Evolutionary conservation across 768 basidiomycete species (phyloP), one percentile per base, ranked within the genome.

Genomic region (Pleurotus tuber-regium): DNA sequence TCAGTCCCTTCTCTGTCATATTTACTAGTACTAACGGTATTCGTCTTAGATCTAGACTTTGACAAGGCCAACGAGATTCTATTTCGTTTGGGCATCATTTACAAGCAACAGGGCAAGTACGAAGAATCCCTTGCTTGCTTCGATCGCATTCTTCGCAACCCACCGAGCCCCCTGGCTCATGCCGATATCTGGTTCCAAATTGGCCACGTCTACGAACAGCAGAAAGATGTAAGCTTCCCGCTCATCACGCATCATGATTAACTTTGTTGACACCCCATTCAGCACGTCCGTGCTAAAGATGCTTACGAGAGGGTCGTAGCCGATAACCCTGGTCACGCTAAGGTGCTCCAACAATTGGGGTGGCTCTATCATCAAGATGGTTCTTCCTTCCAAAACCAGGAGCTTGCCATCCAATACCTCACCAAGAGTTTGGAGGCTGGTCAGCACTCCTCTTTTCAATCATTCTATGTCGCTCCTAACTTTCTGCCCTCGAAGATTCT

Each of bases 121-220:
- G 73, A 83, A 1, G 89, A 93, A 10, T 89, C 86, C 9, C 77
- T 99, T 2, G 80, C 82, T 49, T 98, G 97, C 71, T 98, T 98
- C 74, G 91, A 95, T 63, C 91, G 91, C 64, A 98, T 99, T 57
- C 84, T 98, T 48, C 89, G 90, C 55, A 95, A 91, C 63, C 97
- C 97, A 2, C 97, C 96, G 28, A 87, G 85, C 57, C 97, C 97
- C 1, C 84, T 99, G 26, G 96, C 95, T 12, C 90, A 95, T 60
- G 90, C 93, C 51, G 97, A 99, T 60, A 98, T 99, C 57, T 98
- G 95, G 94, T 98, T 98, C 83, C 97, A 99, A 71, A 97, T 99
- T 54, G 97, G 97, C 2, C 97, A 98, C 63, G 96, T 98, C 16
- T 93, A 91, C 61, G 97, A 98, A 69, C 95, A 97, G 64, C 92